Percentiles rank a stretch among this genome's conserved stretches.
These are phyloP conservation scores for Penicillium steckii DNA, from an alignment of 495 filamentous ascomycete species.

Conservation along the genomic window DNA sequence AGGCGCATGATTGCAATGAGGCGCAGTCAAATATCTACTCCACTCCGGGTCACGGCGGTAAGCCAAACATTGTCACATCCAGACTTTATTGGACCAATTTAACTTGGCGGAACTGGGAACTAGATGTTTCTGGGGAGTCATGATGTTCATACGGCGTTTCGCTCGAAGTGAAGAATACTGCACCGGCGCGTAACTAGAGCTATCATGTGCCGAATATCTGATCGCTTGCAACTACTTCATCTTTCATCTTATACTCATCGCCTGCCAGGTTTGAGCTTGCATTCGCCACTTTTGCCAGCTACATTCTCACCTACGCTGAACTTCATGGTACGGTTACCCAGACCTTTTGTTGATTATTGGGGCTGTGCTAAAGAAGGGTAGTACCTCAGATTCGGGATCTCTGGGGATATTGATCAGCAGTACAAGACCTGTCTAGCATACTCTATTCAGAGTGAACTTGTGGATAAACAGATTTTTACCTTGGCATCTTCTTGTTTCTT, in stretches of 20 bases:
- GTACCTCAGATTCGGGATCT: background rate
- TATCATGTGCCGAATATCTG: background rate
- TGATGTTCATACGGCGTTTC: background rate
- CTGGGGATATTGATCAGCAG: background rate
- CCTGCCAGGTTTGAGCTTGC: background rate
- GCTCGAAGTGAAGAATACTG: background rate
- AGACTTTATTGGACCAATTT: background rate
- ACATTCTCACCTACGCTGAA: background rate
- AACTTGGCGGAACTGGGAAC: background rate
- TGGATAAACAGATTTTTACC: background rate
- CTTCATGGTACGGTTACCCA: background rate
- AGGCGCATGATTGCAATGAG: background rate
- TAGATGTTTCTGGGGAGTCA: background rate
- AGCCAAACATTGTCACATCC: background rate
- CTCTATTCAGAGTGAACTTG: background rate
- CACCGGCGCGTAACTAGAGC: background rate
- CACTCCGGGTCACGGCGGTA: background rate
- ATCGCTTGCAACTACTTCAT: background rate
- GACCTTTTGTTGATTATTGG: background rate
- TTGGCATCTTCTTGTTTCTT: constrained; percentile 6
- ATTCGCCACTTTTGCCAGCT: background rate
- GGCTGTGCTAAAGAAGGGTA: background rate
- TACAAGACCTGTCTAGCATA: background rate
- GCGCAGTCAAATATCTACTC: background rate
- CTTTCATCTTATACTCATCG: background rate